Percentiles rank a stretch among this genome's conserved stretches.
Evolutionary conservation across 2,329 filamentous ascomycete species (phyloP).

Genomic region (Botrytis sinoallii): DNA sequence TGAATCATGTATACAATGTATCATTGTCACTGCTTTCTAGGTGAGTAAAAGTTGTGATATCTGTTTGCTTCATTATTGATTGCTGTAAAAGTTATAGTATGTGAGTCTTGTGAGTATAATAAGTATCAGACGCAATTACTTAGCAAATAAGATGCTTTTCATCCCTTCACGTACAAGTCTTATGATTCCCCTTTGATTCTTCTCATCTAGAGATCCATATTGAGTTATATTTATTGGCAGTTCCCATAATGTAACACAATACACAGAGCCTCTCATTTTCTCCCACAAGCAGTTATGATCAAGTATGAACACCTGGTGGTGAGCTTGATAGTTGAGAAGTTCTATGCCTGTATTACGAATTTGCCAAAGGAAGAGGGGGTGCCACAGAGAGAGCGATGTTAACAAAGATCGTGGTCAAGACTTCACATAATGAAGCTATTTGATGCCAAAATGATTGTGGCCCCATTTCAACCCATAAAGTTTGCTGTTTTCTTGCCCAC

Average conservation of each 20-base stretch:
- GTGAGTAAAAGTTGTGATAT: not conserved
- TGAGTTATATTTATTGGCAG: conserved; percentile 2
- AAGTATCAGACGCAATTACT: not conserved
- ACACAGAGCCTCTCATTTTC: not conserved
- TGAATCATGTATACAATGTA: not conserved
- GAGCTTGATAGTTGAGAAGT: not conserved
- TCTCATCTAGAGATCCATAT: not conserved
- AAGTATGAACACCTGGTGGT: not conserved
- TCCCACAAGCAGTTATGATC: not conserved
- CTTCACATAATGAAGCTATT: not conserved
- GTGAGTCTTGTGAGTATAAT: not conserved
- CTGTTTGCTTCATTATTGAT: not conserved
- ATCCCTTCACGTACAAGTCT: no score
- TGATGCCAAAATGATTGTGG: not conserved
- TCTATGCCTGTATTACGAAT: not conserved
- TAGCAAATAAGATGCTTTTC: not conserved
- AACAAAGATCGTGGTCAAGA: not conserved
- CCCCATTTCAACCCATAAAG: not conserved
- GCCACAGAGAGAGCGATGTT: no score
- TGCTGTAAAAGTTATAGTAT: not conserved
- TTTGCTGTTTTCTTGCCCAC: not conserved
- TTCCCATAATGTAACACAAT: not conserved
- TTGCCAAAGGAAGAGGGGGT: not conserved
- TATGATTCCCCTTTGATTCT: not conserved
- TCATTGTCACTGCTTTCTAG: not conserved